Evolutionary conservation across 2,329 filamentous ascomycete genomes (phyloP).

Genomic region (Cyphellophora europaea): DNA sequence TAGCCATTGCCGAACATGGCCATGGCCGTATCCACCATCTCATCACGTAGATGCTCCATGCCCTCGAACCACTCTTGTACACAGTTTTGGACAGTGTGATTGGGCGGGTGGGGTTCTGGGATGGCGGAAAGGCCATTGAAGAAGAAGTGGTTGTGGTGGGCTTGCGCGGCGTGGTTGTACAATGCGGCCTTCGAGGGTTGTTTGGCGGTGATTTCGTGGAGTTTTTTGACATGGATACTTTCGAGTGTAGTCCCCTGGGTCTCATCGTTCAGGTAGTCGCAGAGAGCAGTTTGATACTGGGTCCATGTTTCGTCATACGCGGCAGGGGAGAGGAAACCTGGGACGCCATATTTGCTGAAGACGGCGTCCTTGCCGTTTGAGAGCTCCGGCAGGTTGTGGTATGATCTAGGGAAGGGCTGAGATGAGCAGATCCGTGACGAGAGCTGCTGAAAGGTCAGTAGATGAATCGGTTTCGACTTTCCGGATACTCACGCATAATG

Average conservation of each 20-base stretch:
- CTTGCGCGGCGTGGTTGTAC: constrained; percentile 97
- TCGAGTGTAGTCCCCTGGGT: background rate
- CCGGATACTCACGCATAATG: background rate
- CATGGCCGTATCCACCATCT: constrained; percentile 70
- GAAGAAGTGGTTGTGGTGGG: constrained; percentile 70
- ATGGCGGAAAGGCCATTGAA: constrained; percentile 31
- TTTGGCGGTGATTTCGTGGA: constrained; percentile 68
- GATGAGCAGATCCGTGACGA: too few relatives aligned
- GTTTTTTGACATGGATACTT: constrained; percentile 25
- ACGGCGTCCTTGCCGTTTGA: constrained; percentile 8
- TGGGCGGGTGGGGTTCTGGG: constrained; percentile 7
- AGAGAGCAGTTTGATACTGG: constrained; percentile 65
- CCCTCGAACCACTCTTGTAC: constrained; percentile 69
- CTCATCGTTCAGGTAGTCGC: constrained; percentile 35
- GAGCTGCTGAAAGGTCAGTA: background rate
- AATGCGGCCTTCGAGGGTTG: constrained; percentile 65
- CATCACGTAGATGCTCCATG: constrained; percentile 68
- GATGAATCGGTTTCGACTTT: background rate
- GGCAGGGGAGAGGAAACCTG: constrained; percentile 59
- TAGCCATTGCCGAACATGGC: constrained; percentile 97
- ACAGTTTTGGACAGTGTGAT: constrained; percentile 23
- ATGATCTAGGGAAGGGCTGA: too few relatives aligned
- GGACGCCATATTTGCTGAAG: constrained; percentile 44
- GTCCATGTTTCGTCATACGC: constrained; percentile 72
- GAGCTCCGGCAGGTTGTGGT: constrained; percentile 37